phyloP scores from a whole-genome alignment of 2,329 filamentous ascomycete genomes.

The Penicillium vulpinum region DNA sequence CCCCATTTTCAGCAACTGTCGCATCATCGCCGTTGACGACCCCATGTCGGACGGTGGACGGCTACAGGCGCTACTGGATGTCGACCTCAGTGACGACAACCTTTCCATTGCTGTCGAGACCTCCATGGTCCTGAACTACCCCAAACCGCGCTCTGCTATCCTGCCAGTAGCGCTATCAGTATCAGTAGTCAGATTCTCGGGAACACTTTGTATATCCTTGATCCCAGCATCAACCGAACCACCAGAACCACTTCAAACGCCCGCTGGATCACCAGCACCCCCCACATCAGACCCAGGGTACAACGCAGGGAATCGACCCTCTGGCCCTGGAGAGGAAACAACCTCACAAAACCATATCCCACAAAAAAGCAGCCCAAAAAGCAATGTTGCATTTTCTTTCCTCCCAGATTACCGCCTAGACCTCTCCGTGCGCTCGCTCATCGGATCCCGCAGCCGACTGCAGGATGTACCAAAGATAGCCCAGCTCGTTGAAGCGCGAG shows the following conservation, averaged over 20 bases:
- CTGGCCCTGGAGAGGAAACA: slow-evolving; percentile 12
- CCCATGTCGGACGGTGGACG: slow-evolving; percentile 65
- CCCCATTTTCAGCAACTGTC: slow-evolving; percentile 97
- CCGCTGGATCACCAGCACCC: slow-evolving; percentile 33
- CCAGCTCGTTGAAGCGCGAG: slow-evolving; percentile 63
- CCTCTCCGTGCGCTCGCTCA: slow-evolving; percentile 63
- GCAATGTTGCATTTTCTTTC: slow-evolving; percentile 93
- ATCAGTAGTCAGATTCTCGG: slow-evolving; percentile 89
- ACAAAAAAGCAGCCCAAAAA: slow-evolving; percentile 61
- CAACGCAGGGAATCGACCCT: neutral
- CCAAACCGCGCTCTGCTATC: slow-evolving; percentile 82
- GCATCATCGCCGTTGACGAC: slow-evolving; percentile 78
- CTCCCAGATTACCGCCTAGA: slow-evolving; percentile 64
- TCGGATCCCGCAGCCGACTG: slow-evolving; percentile 62
- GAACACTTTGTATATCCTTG: slow-evolving; percentile 89
- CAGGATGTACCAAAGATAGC: slow-evolving; percentile 68
- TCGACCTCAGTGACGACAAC: slow-evolving; percentile 87
- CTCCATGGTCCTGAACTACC: slow-evolving; percentile 90
- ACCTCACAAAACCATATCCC: slow-evolving; percentile 16
- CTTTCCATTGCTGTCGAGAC: slow-evolving; percentile 94
- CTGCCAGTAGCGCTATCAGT: slow-evolving; percentile 90
- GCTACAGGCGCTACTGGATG: slow-evolving; percentile 92
- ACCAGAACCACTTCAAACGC: slow-evolving; percentile 37
- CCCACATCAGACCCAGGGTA: slow-evolving; percentile 19
- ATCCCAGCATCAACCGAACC: slow-evolving; percentile 63